phyloP scores from a whole-genome alignment of 352 stramenopile species.

The Phytophthora cryptogea region DNA sequence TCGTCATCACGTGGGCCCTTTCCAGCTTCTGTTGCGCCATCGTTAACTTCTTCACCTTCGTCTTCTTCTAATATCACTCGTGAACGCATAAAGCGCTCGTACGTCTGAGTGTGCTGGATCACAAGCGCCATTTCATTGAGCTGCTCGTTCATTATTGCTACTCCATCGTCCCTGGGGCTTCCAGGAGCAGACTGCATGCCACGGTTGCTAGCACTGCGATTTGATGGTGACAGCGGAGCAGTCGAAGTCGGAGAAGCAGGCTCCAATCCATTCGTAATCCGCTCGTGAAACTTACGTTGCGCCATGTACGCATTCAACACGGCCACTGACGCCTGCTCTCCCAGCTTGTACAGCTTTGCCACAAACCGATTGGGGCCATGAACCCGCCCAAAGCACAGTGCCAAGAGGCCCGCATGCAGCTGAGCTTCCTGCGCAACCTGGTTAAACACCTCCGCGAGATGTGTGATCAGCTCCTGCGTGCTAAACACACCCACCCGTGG shows the following conservation, averaged over 20 bases:
- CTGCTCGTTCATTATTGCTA: slow-evolving; percentile 80
- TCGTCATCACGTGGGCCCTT: slow-evolving; percentile 6
- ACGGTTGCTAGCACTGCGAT: slow-evolving; percentile 18
- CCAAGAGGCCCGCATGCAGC: slow-evolving; percentile 59
- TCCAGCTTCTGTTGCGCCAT: slow-evolving; percentile 11
- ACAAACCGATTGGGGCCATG: slow-evolving; percentile 58
- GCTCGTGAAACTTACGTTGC: slow-evolving; percentile 72
- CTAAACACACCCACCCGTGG: slow-evolving; percentile 54
- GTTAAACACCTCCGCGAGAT: slow-evolving; percentile 80
- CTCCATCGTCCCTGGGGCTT: slow-evolving; percentile 52
- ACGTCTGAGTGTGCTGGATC: slow-evolving; percentile 90
- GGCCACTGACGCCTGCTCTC: slow-evolving; percentile 58
- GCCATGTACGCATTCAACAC: slow-evolving; percentile 75
- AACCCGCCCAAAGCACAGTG: slow-evolving; percentile 58
- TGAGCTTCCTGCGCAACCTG: slow-evolving; percentile 67
- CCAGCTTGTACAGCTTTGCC: slow-evolving; percentile 55
- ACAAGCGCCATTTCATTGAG: slow-evolving; percentile 87
- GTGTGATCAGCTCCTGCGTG: slow-evolving; percentile 75
- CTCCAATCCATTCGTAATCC: slow-evolving; percentile 46
- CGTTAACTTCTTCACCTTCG: slow-evolving; percentile 1
- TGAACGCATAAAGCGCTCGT: slow-evolving; percentile 87
- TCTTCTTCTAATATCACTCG: slow-evolving; percentile 38
- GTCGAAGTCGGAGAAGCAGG: slow-evolving; percentile 9
- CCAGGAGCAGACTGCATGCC: slow-evolving; percentile 12
- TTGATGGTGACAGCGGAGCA: slow-evolving; percentile 23